Evolutionary conservation across 768 basidiomycete species (phyloP), one percentile per base, ranked within the genome.

Genomic region (Tephrocybe sp.): DNA sequence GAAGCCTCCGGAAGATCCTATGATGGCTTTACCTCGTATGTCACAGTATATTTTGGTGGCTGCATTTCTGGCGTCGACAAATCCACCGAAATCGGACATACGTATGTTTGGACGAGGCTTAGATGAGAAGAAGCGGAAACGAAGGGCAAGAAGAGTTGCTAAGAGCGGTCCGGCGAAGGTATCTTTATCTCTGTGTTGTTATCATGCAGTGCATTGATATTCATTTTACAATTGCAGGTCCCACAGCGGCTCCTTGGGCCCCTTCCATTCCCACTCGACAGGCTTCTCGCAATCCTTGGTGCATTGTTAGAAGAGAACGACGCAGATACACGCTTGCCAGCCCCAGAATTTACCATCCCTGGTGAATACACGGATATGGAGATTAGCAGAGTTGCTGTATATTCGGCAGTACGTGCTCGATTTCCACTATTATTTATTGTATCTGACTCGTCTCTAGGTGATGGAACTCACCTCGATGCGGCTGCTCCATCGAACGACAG

Each of bases 211-310:
- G n/a, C n/a, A n/a, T n/a, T n/a, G n/a, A n/a, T n/a, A n/a, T n/a
- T n/a, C n/a, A n/a, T n/a, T n/a, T n/a, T n/a, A n/a, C n/a, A n/a
- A n/a, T n/a, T n/a, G n/a, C 16, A 90, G 86, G 70, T 85, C 13
- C 80, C 91, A 1, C 89, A 91, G 58, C 72, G 84, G n/a, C 75
- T 93, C 3, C 67, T 88, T 2, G 92, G 93, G 1, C 92, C 93
- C 2, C 72, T 77, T 27, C 66, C 84, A 1, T 94, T 94, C 61
- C 81, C 87, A 0, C 64, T 94, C 1, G 93, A 94, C 58, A 70
- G 93, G 24, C 68, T 95, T 46, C 60, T 90, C 3, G 91, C 89
- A 0, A 86, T 94, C 27, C 74, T 94, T 1, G 91, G 88, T 1
- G 77, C 83, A 0, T 65, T 97, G 1, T 57, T 91, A 11, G 85